Base-by-base conservation (phyloP, 2,329 filamentous ascomycete species). In the Calonectria montana region DNA sequence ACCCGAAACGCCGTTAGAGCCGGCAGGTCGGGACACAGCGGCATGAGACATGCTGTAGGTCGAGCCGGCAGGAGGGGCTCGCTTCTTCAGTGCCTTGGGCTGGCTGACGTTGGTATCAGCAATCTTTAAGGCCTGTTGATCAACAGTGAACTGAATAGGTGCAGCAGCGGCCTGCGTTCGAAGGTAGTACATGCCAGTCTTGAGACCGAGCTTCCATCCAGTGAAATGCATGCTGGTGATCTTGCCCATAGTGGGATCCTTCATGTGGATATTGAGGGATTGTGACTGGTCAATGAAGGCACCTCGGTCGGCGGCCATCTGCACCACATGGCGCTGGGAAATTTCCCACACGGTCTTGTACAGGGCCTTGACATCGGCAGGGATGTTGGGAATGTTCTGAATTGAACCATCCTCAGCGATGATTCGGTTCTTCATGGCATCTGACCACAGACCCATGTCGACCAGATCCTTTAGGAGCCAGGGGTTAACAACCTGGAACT, bases 291-390 rank as follows among this genome's bases (percentile, higher is more conserved):
- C 97, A 81, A 99, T 98, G 86, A 97, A 99, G 70, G 97, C 97
- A 86, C 97, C 97, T 84, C 97, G 96, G 84, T 99, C 97, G 66
- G 97, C 97, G 69, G 97, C 94, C 96, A 99, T 98, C 87, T 98
- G 95, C 50, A 99, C 92, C 77, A 99, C 96, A 53, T 92, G 94
- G 76, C 95, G 94, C 88, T 99, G 97, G 23, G 95, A 97, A 81
- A 99, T 98, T 84, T 99, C 97, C 97, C 97, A 99, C 25, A 99
- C 97, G 3, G 97, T 99, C 92, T 99, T 99, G 91, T 99, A 99
- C 8, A 99, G 90, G 45, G 93, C 92, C 89, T 99, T 99, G 89
- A 97, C 94, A 79, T 99, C 97, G 37, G 94, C 91, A 16, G 97
- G 96, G 74, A 99, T 98, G 86, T 97, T 98, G 82, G 96, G 94